A percentile compares a stretch with the other conserved stretches of the same genome.
Evolutionary conservation across 1,139 yeast genomes (phyloP).

Genomic region (Kodamaea sp.): DNA sequence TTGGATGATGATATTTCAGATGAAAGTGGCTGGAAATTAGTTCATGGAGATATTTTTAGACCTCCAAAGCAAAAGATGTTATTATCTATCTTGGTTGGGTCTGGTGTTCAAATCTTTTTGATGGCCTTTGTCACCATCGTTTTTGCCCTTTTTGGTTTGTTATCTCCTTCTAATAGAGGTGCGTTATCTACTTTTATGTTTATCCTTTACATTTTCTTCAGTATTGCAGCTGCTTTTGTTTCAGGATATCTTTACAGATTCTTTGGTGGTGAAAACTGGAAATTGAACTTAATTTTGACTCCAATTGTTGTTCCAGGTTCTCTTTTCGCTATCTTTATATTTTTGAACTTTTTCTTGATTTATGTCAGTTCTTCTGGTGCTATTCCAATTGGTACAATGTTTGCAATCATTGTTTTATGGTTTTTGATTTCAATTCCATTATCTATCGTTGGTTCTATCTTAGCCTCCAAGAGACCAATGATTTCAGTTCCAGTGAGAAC

Average conservation of each 20-base stretch:
- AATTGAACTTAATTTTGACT: slow-evolving; percentile 74
- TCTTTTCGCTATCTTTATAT: slow-evolving; percentile 58
- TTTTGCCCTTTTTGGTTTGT: slow-evolving; percentile 82
- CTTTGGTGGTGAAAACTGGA: slow-evolving; percentile 92
- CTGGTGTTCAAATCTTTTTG: slow-evolving; percentile 79
- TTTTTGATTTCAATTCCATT: slow-evolving; percentile 81
- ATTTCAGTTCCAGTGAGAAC: slow-evolving; percentile 76
- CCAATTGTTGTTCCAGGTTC: slow-evolving; percentile 83
- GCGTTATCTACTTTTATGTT: slow-evolving; percentile 88
- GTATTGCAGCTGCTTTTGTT: slow-evolving; percentile 79
- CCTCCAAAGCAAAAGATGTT: slow-evolving; percentile 70
- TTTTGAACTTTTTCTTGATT: slow-evolving; percentile 79
- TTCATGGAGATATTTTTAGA: slow-evolving; percentile 94
- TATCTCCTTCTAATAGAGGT: slow-evolving; percentile 95
- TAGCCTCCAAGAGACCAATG: slow-evolving; percentile 65
- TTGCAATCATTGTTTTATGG: slow-evolving; percentile 82
- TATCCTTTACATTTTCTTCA: slow-evolving; percentile 73
- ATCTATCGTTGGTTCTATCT: slow-evolving; percentile 72
- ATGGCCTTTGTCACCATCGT: slow-evolving; percentile 73
- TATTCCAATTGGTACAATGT: slow-evolving; percentile 86
- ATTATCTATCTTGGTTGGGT: slow-evolving; percentile 78
- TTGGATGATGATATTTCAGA: slow-evolving; percentile 85
- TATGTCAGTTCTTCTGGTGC: slow-evolving; percentile 87
- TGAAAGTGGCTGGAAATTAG: slow-evolving; percentile 96
- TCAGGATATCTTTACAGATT: slow-evolving; percentile 82